These are phyloP conservation scores for Blastobotrys parvus DNA, from an alignment of 805 yeast species.

Conservation along the genomic window DNA sequence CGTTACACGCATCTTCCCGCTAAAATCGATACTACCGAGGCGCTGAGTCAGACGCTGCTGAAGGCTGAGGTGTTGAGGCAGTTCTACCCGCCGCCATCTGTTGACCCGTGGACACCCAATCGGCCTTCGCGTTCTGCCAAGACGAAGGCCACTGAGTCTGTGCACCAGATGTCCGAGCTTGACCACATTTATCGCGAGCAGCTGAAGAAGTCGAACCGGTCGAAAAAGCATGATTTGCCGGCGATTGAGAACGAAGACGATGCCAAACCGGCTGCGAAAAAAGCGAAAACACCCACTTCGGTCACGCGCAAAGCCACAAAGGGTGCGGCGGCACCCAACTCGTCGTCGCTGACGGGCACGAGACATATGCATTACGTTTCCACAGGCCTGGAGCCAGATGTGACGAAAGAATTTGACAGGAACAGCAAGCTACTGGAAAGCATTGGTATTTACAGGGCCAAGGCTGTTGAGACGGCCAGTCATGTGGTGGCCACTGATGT, in stretches of 20 bases:
- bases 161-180: not conserved
- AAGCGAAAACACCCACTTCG: not conserved
- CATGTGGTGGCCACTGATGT: constrained; percentile 65
- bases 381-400: constrained; percentile 21
- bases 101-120: not conserved
- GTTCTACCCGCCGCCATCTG: not conserved
- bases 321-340: not conserved
- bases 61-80: not conserved
- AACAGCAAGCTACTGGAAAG: constrained; percentile 20
- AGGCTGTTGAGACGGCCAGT: constrained; percentile 33
- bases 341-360: not conserved
- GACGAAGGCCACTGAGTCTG: not conserved
- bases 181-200: not conserved
- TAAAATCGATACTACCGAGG: not conserved
- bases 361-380: constrained; percentile 14
- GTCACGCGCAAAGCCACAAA: not conserved
- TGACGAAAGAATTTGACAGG: not conserved
- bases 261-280: not conserved
- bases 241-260: not conserved
- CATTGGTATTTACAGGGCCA: constrained; percentile 50
- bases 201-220: not conserved
- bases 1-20: constrained; percentile 38
- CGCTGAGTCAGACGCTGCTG: not conserved
- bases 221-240: not conserved
- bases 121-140: not conserved